Evolutionary conservation across 805 yeast species (phyloP), one percentile per base, ranked within the genome.

Genomic region (Barnettozyma wickerhamii): DNA sequence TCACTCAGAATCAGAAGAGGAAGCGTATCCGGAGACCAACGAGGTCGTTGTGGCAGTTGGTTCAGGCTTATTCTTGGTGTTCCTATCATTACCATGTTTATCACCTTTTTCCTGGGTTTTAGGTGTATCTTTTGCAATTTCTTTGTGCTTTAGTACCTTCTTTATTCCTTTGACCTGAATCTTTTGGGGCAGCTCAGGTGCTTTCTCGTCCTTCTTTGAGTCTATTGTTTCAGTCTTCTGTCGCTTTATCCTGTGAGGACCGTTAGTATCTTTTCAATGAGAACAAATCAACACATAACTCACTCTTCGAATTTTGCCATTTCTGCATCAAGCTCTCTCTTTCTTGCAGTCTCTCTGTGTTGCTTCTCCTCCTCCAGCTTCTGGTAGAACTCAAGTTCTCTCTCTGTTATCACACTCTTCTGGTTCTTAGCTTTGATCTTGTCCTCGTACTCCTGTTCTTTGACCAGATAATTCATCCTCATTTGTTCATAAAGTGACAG

Each of bases 401-500:
- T 38, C 21, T 43, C 52, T 13, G 49, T 49, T 4, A 56, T 31
- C 20, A 40, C 46, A 26, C 46, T 39, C 1, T 51, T 41, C 29
- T 51, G 55, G 32, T 54, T 55, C 12, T 43, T 44, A 0, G 50
- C 45, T 19, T 49, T 46, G 13, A 51, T 46, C 30, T 54, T 54
- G 13, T 50, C 58, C 31, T 52, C 51, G 39, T 47, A 50, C 18
- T 46, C 53, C 13, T 33, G 36, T 27, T 56, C 61, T 42, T 51
- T 55, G 26, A 42, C 40, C 14, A 54, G 29, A 30, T 56, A 47
- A 39, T 55, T 56, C 19, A 46, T 19, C 35, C 45, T 50, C 59
- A 56, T 52, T 44, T 56, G 61, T n/a, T 56, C 58, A 23, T 42
- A 56, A 2, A 56, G 41, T 1, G 61, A 52, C 7, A 47, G 37